Evolutionary conservation across 768 basidiomycete species (phyloP), one percentile per base, ranked within the genome.

Genomic region (Fibroporia radiculosa): DNA sequence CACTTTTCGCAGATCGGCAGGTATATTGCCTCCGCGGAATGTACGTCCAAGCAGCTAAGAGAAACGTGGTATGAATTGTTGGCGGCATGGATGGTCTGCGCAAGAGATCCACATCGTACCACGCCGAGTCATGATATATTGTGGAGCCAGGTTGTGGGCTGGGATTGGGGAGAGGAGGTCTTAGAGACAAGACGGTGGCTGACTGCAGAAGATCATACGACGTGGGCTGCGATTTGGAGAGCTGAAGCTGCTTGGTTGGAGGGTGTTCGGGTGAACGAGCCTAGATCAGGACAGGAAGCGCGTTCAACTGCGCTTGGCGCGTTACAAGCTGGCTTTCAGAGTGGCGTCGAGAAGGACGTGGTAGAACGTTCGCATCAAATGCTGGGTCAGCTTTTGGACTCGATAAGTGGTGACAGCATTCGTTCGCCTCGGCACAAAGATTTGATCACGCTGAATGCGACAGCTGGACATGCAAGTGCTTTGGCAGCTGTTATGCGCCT

Each of bases 41-140:
- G 68, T 45, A 55, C 54, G 6, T 70, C 69, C 0, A 14, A 35
- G 7, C 31, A 39, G 10, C 67, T 77, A 32, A 65, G 63, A 29
- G 47, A 61, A 22, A 69, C 77, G 3, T 92, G 84, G 75, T 64
- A 74, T 4, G 63, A 66, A 8, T 63, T 91, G 7, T 52, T 90
- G 2, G 75, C 77, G 47, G 66, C 71, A 0, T 97, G 92, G 93
- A 82, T 71, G 5, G 68, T 76, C 3, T 93, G 89, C 53, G 90
- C 92, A 0, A 74, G 78, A n/a, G 86, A 98, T 56, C 93, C 95
- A 5, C 95, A 98, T 58, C 70, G 73, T 44, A 93, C 91, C 6
- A 84, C 80, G 2, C 91, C 91, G 0, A 72, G 70, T 6, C 95
- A 98, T 62, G 90, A 88, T 42, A 79, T 97, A 39, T 64, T 85